These are phyloP conservation scores for Penstemon davidsonii DNA, from an alignment of 257 asterid species.

Conservation along the genomic window DNA sequence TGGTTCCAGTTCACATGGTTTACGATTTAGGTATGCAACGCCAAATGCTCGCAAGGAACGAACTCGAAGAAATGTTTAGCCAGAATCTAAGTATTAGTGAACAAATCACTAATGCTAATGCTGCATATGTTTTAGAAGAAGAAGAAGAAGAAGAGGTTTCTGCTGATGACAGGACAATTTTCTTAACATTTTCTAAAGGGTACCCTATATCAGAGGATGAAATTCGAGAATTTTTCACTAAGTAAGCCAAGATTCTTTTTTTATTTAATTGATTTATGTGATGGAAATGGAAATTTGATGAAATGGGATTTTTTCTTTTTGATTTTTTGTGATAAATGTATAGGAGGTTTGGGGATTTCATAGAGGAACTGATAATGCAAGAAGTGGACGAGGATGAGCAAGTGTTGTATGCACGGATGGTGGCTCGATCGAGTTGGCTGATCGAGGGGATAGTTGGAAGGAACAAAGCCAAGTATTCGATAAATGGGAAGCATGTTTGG, in stretches of 20 bases:
- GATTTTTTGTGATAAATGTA: neutral
- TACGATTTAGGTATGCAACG: conserved; percentile 22
- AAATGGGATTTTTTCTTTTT: too few relatives aligned
- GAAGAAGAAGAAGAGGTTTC: conserved; percentile 30
- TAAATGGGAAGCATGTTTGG: conserved; percentile 87
- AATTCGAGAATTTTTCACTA: conserved; percentile 59
- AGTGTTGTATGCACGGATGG: conserved; percentile 62
- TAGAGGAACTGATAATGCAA: conserved; percentile 68
- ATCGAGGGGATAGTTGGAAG: conserved; percentile 45
- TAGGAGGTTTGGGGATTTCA: conserved; percentile 71
- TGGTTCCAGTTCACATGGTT: conserved; percentile 26
- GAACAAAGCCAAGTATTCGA: conserved; percentile 58
- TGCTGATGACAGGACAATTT: conserved; percentile 68
- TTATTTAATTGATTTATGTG: neutral
- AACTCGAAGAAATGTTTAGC: conserved; percentile 26
- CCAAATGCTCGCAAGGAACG: conserved; percentile 8
- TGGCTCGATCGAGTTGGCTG: conserved; percentile 34
- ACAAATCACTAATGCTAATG: neutral
- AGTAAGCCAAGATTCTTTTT: conserved; percentile 31
- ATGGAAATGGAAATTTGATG: too few relatives aligned
- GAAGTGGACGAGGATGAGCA: conserved; percentile 59
- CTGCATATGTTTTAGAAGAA: neutral
- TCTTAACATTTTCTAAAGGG: conserved; percentile 76
- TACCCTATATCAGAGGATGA: conserved; percentile 59
- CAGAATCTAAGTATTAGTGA: neutral